Base-by-base conservation (phyloP, 2,329 filamentous ascomycete genomes). In the Stemphylium beticola region DNA sequence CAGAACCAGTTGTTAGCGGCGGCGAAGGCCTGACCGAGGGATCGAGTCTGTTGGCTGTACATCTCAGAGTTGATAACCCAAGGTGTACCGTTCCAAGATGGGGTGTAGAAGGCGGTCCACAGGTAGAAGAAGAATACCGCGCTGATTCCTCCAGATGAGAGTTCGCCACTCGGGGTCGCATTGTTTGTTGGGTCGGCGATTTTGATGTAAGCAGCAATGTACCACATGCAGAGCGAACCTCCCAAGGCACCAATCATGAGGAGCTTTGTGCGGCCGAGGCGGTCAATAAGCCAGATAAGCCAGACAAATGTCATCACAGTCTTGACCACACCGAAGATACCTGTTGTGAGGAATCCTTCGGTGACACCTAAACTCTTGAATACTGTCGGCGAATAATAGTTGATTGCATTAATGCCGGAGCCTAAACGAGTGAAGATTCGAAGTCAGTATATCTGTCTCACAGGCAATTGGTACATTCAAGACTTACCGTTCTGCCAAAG, bases 41-140 rank as follows among this genome's bases (percentile, higher is more conserved):
- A 65, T 3, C 87, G 82, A 14, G 85, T 85, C 74, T 87, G 87
- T 60, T 86, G 83, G 67, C 88, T 85, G 73, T 91, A 92, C 81
- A 92, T 91, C 74, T 92, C 88, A 0, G 71, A 74, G 78, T 90
- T 91, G 67, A 90, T 76, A 26, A 92, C 87, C 89, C 89, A 92
- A 0, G 88, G 89, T 0, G 87, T 90, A 4, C 87, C 87, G 69
- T 90, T 90, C 87, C 87, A 90, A 0, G 84, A 76, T 2, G 78
- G 87, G 0, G 87, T 90, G 76, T 92, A 92, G 72, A 88, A 86
- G 0, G 82, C 84, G 0, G 87, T 90, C 86, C 86, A 91, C 1
- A 91, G 79, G 66, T 90, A 90, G 78, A 90, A 89, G 79, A 90
- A 89, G 72, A 87, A 85, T 48, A 89, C 82, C 14, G 86, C 85